Evolutionary conservation across 331 rosid species (phyloP).

Genomic region (Phaseolus coccineus): DNA sequence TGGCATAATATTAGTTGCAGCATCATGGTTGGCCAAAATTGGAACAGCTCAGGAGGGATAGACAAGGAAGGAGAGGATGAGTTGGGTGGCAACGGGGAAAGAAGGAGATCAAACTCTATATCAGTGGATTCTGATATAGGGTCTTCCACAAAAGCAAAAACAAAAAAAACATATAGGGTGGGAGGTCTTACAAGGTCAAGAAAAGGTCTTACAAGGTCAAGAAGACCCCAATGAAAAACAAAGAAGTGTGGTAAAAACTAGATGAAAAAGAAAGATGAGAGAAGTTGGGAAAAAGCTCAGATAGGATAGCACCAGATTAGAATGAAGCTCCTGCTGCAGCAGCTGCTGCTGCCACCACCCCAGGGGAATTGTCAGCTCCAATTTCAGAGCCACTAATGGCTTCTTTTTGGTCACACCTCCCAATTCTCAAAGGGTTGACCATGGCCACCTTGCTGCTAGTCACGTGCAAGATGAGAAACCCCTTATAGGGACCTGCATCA

Average conservation of each 20-base stretch:
- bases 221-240: constrained; percentile 51
- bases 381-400: constrained; percentile 49
- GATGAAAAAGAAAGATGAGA: constrained; percentile 14
- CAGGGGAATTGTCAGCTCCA: constrained; percentile 34
- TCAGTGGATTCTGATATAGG: constrained; percentile 46
- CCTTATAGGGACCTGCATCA: constrained; percentile 58
- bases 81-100: constrained; percentile 58
- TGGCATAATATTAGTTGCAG: background rate
- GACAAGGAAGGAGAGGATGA: constrained; percentile 94
- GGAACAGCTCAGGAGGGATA: constrained; percentile 99
- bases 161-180: constrained; percentile 16
- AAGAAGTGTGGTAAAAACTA: constrained; percentile 30
- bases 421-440: constrained; percentile 46
- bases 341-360: background rate
- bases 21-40: constrained; percentile 39
- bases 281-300: constrained; percentile 73
- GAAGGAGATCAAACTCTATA: constrained; percentile 42
- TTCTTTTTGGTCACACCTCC: constrained; percentile 43
- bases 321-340: constrained; percentile 36
- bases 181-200: constrained; percentile 98
- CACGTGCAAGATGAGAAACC: constrained; percentile 52
- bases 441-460: constrained; percentile 37
- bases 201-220: constrained; percentile 99
- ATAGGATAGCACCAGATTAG: constrained; percentile 80
- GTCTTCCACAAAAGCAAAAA: constrained; percentile 6